Evolutionary conservation across 176 grass and related monocot species (phyloP).

Genomic region (Rhipidocladum racemiflorum): DNA sequence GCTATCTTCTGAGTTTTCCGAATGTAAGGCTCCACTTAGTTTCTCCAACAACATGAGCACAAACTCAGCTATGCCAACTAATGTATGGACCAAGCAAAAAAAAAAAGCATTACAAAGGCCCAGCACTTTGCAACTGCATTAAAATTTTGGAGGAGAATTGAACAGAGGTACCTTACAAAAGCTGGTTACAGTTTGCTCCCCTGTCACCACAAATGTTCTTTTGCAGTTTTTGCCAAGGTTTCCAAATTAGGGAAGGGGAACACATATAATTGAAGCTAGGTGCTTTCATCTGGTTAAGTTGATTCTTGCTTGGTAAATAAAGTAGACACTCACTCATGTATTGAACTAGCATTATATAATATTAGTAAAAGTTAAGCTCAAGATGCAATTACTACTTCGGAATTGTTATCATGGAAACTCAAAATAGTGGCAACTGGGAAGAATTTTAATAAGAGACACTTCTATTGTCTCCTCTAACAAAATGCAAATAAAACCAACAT

Average conservation of each 20-base stretch:
- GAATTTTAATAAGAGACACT: not conserved
- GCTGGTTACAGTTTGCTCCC: not conserved
- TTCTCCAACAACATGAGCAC: slow-evolving; percentile 5
- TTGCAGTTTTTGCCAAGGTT: not conserved
- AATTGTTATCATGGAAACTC: not conserved
- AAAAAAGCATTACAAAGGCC: not conserved
- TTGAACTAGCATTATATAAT: not conserved
- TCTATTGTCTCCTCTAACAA: not conserved
- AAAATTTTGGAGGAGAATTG: not conserved
- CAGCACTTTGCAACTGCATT: not conserved
- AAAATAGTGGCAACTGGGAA: not conserved
- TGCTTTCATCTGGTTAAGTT: not conserved
- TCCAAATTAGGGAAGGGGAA: not conserved
- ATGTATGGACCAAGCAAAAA: not conserved
- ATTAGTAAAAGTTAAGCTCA: not conserved
- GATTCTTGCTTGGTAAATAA: not conserved
- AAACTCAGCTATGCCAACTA: not conserved
- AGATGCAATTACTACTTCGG: not conserved
- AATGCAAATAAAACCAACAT: slow-evolving; percentile 1
- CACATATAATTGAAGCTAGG: not conserved
- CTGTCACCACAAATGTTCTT: not conserved
- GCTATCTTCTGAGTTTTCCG: not conserved
- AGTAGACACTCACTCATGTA: not conserved
- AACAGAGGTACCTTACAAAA: not conserved
- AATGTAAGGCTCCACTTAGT: not conserved